Evolutionary conservation across 306 rosid species (phyloP), one percentile per base, ranked within the genome.

Genomic region (Notholithocarpus densiflorus): DNA sequence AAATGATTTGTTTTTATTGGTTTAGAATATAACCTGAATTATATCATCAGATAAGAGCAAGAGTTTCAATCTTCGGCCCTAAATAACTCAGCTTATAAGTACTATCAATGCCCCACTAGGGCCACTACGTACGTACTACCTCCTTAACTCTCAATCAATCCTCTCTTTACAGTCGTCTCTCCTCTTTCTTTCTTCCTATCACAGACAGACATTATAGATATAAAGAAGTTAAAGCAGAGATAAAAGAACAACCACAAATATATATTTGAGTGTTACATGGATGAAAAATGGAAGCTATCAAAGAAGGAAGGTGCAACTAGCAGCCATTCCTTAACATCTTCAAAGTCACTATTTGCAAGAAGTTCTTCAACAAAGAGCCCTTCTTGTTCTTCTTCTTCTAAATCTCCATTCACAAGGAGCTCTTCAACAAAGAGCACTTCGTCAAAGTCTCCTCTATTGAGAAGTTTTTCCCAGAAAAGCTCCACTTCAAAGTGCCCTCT

Each of bases 241-340:
- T 40, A 1, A 31, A 32, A 32, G 48, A 57, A 34, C 71, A 18
- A 9, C 15, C 48, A 5, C 71, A 65, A 24, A 31, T 18, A 65
- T 32, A 12, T 48, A 48, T 48, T 13, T 18, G 72, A 32, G 78
- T 62, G 32, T 56, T 20, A 79, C 24, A 87, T 94, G 98, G 98
- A 87, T 66, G 97, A 89, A 75, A 94, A 88, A 86, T 90, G 94
- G 97, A 94, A 94, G 89, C 21, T 82, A 51, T 82, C 97, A 40
- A 94, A 92, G 90, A 93, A 90, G 76, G 93, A 94, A 79, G 75
- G 85, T 78, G 84, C 90, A 72, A 52, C 69, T 51, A 80, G 80
- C 71, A 10, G 53, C 53, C 53, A 48, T 48, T 48, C 53, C 53
- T 48, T 13, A 12, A 48, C 53, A 10, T 48, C 86, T 21, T 71